phyloP scores from a whole-genome alignment of 129 eudicot species.

The Ambrosia trifida region DNA sequence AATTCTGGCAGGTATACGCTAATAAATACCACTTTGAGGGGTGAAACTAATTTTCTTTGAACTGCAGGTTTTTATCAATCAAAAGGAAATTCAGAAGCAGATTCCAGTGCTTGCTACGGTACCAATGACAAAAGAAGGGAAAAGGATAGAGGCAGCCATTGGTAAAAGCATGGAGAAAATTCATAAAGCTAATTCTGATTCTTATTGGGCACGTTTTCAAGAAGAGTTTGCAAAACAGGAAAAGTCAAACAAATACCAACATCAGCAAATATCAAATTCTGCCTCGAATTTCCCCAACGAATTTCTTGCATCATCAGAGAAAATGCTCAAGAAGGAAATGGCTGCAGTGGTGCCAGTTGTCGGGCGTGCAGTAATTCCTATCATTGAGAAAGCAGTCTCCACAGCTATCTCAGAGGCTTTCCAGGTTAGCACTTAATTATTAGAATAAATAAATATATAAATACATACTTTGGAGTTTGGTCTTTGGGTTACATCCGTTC shows the following conservation, averaged over 20 bases:
- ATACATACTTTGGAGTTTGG: slow-evolving; percentile 2
- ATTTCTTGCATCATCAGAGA: slow-evolving; percentile 55
- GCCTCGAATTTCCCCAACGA: slow-evolving; percentile 63
- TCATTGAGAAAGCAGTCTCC: slow-evolving; percentile 67
- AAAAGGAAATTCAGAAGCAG: slow-evolving; percentile 75
- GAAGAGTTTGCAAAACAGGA: slow-evolving; percentile 79
- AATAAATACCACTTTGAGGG: not conserved
- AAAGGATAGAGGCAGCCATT: slow-evolving; percentile 66
- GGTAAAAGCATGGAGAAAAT: slow-evolving; percentile 66
- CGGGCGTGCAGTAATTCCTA: slow-evolving; percentile 58
- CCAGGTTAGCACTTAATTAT: slow-evolving; percentile 51
- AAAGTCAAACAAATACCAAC: slow-evolving; percentile 56
- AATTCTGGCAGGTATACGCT: not conserved
- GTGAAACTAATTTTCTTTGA: not conserved
- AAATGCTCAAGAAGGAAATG: slow-evolving; percentile 63
- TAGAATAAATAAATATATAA: not conserved
- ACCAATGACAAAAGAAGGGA: slow-evolving; percentile 74
- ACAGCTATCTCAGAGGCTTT: slow-evolving; percentile 63
- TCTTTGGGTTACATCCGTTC: not conserved
- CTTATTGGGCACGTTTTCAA: slow-evolving; percentile 72
- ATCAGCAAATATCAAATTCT: slow-evolving; percentile 50
- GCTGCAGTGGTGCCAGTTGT: slow-evolving; percentile 61
- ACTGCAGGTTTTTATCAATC: slow-evolving; percentile 52
- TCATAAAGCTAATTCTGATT: slow-evolving; percentile 68
- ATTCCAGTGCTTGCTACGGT: slow-evolving; percentile 38